phyloP scores from a whole-genome alignment of 768 basidiomycete species.

The Rickenella mellea region DNA sequence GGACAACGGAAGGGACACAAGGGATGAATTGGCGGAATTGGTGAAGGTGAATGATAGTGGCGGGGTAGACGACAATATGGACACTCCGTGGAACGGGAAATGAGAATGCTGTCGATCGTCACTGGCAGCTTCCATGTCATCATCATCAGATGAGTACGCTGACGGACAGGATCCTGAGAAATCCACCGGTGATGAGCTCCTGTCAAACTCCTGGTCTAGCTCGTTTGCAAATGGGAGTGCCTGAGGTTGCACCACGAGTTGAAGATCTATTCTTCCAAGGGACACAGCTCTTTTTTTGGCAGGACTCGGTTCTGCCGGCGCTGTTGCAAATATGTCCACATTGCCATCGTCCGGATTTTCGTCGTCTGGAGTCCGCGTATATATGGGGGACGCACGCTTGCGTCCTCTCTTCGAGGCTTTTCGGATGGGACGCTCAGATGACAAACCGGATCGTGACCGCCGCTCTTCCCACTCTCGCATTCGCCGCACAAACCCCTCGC shows the following conservation, averaged over 20 bases:
- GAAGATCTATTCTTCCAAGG: constrained; percentile 32
- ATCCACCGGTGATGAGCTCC: constrained; percentile 21
- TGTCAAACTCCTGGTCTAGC: constrained; percentile 17
- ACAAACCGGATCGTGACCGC: constrained; percentile 30
- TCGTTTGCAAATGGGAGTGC: constrained; percentile 4
- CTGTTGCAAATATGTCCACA: constrained; percentile 44
- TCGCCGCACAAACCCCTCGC: constrained; percentile 57
- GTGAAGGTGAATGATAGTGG: constrained; percentile 26
- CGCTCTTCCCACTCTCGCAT: constrained; percentile 66
- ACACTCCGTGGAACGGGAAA: too few species aligned
- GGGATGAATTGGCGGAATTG: constrained; percentile 30
- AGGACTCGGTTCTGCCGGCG: constrained; percentile 12
- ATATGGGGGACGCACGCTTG: constrained; percentile 24
- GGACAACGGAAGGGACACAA: constrained; percentile 26
- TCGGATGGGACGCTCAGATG: constrained; percentile 23
- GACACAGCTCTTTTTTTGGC: constrained; percentile 36
- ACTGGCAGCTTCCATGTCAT: too few species aligned
- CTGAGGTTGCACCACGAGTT: constrained; percentile 17
- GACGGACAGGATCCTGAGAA: constrained; percentile 19
- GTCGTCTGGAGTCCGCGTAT: constrained; percentile 9
- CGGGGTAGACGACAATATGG: too few species aligned
- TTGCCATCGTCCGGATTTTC: constrained; percentile 37
- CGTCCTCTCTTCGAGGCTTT: constrained; percentile 31
- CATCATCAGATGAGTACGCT: constrained; percentile 25
- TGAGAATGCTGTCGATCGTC: too few species aligned